Conservation (phyloP, 306 rosid genomes). For the Acacia acuminata region DNA sequence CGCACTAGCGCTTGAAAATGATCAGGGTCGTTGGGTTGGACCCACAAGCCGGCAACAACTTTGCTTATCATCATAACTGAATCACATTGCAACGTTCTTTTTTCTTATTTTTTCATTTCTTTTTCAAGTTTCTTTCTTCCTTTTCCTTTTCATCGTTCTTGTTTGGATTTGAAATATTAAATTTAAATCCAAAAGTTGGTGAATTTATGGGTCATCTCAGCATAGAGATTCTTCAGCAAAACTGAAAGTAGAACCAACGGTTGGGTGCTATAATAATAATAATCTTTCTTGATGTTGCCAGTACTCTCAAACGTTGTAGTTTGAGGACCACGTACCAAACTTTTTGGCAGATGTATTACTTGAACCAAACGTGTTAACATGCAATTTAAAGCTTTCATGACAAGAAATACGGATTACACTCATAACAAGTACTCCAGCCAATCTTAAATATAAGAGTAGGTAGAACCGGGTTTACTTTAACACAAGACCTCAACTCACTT, state of each 20-base stretch:
- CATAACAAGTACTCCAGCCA: too few relatives aligned
- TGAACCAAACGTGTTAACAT: neutral
- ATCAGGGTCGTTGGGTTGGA: slow-evolving; percentile 14
- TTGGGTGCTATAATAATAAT: neutral
- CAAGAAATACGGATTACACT: neutral
- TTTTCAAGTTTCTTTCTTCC: neutral
- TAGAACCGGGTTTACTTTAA: too few relatives aligned
- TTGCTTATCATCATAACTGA: slow-evolving; percentile 3
- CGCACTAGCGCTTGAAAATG: neutral
- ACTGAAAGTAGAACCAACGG: neutral
- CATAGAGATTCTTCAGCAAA: slow-evolving; percentile 2
- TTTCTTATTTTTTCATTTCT: neutral
- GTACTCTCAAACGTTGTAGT: neutral
- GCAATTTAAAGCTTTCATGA: neutral
- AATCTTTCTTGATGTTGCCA: neutral
- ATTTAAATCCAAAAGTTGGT: neutral
- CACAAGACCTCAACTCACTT: too few relatives aligned
- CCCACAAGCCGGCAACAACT: slow-evolving; percentile 18
- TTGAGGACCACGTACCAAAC: neutral
- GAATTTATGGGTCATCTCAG: neutral
- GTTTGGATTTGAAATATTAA: neutral
- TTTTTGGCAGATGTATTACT: neutral
- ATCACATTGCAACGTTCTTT: neutral
- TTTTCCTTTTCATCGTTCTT: neutral
- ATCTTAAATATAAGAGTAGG: too few relatives aligned